Conservation (phyloP, 108 stramenopile species). For the Seminavis robusta region DNA sequence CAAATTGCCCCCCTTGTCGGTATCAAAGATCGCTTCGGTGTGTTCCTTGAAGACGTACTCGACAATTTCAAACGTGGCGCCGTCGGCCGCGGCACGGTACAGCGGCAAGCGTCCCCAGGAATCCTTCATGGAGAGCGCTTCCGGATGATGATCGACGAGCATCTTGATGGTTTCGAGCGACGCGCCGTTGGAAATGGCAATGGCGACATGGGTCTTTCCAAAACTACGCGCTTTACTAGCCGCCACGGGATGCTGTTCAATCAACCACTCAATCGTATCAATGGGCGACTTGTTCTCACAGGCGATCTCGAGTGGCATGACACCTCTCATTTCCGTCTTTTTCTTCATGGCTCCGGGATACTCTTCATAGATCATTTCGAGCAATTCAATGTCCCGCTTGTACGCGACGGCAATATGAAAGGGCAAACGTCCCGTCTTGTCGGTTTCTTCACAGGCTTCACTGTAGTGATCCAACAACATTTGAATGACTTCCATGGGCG, state of each 20-base stretch:
- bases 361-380: not conserved
- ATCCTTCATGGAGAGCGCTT: not conserved
- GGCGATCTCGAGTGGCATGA: not conserved
- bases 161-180: not conserved
- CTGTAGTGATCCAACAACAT: not conserved
- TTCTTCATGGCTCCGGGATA: not conserved
- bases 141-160: not conserved
- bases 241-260: not conserved
- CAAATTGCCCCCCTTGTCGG: not conserved
- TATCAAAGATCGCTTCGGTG: not conserved
- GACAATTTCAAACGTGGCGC: not conserved
- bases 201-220: not conserved
- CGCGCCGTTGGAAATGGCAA: not conserved
- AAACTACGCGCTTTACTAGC: not conserved
- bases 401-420: not conserved
- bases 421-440: not conserved
- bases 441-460: not conserved
- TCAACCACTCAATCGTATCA: not conserved
- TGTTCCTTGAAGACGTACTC: not conserved
- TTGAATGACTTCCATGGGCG: not conserved
- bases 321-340: not conserved
- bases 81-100: not conserved
- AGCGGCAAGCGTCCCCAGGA: constrained; percentile 3
- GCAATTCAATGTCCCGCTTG: not conserved
- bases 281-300: not conserved